phyloP scores from a whole-genome alignment of 768 basidiomycete species.

The Leccinellum albellum region DNA sequence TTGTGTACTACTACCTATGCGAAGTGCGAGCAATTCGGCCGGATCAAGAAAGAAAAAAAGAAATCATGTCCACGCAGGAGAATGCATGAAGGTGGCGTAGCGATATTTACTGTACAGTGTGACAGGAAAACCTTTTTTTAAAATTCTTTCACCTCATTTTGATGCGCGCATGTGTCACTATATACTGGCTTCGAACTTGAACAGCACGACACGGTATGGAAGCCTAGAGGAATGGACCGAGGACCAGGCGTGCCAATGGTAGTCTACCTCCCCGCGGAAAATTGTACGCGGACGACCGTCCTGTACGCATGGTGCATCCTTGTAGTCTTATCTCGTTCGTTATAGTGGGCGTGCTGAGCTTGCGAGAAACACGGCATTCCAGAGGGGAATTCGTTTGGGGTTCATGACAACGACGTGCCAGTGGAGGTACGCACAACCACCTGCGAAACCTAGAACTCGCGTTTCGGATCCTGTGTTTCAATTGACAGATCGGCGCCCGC shows the following conservation, averaged over 20 bases:
- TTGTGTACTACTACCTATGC: slow-evolving; percentile 5
- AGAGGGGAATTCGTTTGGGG: not conserved
- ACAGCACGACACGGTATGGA: not conserved
- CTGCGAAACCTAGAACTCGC: not conserved
- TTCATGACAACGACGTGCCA: not conserved
- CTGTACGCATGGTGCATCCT: not conserved
- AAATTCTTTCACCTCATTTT: not conserved
- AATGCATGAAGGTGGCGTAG: slow-evolving; percentile 6
- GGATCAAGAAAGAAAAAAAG: slow-evolving; percentile 1
- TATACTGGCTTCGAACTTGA: slow-evolving; percentile 6
- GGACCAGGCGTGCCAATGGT: not conserved
- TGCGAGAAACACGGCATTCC: slow-evolving; percentile 8
- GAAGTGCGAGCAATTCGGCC: not conserved
- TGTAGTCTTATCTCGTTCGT: not conserved
- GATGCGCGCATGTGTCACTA: not conserved
- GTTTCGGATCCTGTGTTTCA: not conserved
- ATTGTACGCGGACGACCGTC: not conserved
- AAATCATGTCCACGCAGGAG: not conserved
- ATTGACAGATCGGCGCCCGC: not conserved
- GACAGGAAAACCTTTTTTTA: slow-evolving; percentile 7
- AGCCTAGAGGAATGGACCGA: not conserved
- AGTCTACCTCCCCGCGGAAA: not conserved
- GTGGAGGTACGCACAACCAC: not conserved
- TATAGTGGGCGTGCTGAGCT: not conserved
- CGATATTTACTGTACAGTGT: not conserved